Conservation (phyloP, 345 rosid genomes). For the Kandelia obovata region DNA sequence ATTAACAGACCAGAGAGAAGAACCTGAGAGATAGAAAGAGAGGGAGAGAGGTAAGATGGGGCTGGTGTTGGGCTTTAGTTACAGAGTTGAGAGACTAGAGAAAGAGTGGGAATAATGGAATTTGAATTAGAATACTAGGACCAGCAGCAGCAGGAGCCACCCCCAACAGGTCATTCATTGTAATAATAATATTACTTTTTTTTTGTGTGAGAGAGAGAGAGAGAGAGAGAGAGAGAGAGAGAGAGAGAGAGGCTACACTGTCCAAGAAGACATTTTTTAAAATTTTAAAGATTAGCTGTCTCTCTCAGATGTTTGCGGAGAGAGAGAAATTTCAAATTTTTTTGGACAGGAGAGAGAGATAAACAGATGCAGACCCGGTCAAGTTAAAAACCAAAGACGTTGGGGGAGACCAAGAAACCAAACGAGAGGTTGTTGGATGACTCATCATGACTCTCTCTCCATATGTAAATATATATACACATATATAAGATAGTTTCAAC, state of each 20-base stretch:
- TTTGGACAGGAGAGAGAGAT: constrained; percentile 3
- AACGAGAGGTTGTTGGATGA: constrained; percentile 19
- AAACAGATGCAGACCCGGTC: constrained; percentile 2
- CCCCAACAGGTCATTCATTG: too few relatives aligned
- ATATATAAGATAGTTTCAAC: too few relatives aligned
- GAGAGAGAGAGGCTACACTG: constrained; percentile 14
- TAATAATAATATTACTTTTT: too few relatives aligned
- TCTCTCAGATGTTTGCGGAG: not conserved
- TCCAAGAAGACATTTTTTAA: constrained; percentile 32
- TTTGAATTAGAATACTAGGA: not conserved
- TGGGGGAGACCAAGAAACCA: not conserved
- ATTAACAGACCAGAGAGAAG: not conserved
- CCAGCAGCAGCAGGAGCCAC: not conserved
- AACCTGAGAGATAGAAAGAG: not conserved
- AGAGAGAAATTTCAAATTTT: constrained; percentile 22
- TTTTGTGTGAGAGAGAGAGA: not conserved
- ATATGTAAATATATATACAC: too few relatives aligned
- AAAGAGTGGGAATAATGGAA: not conserved
- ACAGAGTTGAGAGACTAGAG: too few relatives aligned
- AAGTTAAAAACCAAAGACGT: not conserved
- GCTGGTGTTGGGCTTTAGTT: too few relatives aligned
- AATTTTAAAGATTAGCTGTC: constrained; percentile 3
- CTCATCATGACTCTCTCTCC: not conserved
- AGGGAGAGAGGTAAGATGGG: too few relatives aligned
- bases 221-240: not conserved